Percentiles rank a stretch among this genome's conserved stretches.
These are phyloP conservation scores for Podaxis rugospora DNA, from an alignment of 768 basidiomycete genomes.

Conservation along the genomic window DNA sequence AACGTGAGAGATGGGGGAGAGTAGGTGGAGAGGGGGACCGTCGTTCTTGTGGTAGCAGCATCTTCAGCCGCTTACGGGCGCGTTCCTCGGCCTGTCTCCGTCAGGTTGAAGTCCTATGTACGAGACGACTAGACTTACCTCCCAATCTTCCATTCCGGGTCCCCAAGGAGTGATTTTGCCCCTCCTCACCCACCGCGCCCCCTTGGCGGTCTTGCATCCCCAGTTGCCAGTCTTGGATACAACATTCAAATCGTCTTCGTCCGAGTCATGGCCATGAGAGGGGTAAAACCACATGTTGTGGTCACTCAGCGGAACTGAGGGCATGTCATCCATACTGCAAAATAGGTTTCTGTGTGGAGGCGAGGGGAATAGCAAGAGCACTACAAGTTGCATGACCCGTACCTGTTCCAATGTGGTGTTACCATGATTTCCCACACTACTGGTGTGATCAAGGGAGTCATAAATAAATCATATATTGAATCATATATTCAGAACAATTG, in stretches of 20 bases:
- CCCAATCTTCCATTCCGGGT: constrained; percentile 81
- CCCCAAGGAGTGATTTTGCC: constrained; percentile 86
- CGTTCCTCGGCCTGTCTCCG: constrained; percentile 68
- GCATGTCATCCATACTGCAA: constrained; percentile 7
- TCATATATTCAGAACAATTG: too few species aligned
- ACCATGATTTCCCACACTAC: too few species aligned
- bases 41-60: constrained; percentile 54
- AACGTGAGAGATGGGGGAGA: constrained; percentile 72
- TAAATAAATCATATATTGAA: too few species aligned
- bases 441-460: too few species aligned
- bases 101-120: constrained; percentile 5
- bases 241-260: constrained; percentile 48
- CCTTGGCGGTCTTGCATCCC: constrained; percentile 73
- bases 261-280: constrained; percentile 66
- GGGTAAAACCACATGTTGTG: constrained; percentile 83
- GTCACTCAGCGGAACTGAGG: constrained; percentile 50
- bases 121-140: constrained; percentile 42
- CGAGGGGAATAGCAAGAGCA: not conserved
- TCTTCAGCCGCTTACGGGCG: constrained; percentile 74
- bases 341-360: not conserved
- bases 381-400: too few species aligned
- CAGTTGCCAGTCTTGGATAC: constrained; percentile 67
- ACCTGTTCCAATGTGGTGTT: too few species aligned
- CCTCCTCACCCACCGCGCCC: constrained; percentile 77
- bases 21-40: constrained; percentile 70